These are phyloP conservation scores for Aspergillus homomorphus DNA, from an alignment of 495 filamentous ascomycete species.

Conservation along the genomic window DNA sequence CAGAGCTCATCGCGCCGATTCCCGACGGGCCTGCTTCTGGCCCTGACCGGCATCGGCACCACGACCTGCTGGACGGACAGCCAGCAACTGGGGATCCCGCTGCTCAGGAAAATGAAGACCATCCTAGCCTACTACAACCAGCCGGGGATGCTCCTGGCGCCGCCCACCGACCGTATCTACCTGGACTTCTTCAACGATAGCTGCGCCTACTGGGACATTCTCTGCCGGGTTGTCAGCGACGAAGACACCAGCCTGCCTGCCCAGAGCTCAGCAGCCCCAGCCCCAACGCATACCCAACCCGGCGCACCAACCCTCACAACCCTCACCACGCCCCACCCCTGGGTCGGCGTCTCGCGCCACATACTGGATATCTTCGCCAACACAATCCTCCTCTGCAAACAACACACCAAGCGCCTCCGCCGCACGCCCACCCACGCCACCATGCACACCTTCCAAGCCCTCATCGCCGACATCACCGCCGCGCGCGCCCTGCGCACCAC, in stretches of 20 bases:
- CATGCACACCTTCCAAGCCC: not conserved
- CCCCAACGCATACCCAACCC: too few relatives aligned
- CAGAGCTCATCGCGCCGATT: not conserved
- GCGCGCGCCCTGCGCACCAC: not conserved
- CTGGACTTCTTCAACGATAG: constrained; percentile 6
- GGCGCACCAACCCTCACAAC: not conserved
- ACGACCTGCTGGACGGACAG: constrained; percentile 5
- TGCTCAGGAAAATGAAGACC: not conserved
- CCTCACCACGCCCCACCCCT: not conserved
- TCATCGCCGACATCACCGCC: not conserved
- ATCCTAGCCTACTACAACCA: constrained; percentile 2
- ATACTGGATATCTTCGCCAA: not conserved
- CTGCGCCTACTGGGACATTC: constrained; percentile 1
- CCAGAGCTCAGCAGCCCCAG: not conserved
- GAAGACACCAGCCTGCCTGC: not conserved
- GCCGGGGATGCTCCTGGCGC: not conserved
- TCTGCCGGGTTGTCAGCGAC: not conserved
- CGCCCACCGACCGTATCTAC: not conserved
- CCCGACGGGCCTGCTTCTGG: not conserved
- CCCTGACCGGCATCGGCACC: not conserved
- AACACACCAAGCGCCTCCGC: not conserved
- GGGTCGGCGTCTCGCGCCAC: constrained; percentile 1
- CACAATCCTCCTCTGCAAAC: not conserved
- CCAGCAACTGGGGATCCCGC: not conserved
- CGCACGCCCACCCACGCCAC: not conserved